Percentiles rank a stretch among this genome's conserved stretches.
Conservation (phyloP, 441 rosid species). For the Isatis lusitanica region DNA sequence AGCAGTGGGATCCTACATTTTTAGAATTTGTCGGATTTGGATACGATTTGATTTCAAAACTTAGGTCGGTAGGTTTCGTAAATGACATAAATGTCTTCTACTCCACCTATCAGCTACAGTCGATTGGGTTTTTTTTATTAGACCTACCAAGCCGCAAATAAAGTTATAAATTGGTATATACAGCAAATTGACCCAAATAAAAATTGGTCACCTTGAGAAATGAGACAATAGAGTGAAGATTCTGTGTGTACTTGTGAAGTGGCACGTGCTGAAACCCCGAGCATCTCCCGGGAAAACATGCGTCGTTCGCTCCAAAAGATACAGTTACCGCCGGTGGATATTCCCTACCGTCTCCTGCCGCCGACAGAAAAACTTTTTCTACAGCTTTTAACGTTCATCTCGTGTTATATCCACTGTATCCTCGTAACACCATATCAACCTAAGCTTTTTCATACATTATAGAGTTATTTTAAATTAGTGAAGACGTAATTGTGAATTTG, state of each 20-base stretch:
- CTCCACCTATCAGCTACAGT: no score
- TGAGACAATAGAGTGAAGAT: conserved; percentile 52
- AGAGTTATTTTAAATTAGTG: not conserved
- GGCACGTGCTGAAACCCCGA: conserved; percentile 69
- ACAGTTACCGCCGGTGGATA: conserved; percentile 47
- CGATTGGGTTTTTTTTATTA: no score
- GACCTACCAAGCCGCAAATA: no score
- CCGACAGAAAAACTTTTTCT: conserved; percentile 46
- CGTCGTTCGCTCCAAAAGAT: conserved; percentile 69
- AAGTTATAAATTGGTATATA: no score
- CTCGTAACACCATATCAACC: conserved; percentile 52
- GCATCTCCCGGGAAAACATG: conserved; percentile 56
- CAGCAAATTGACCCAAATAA: no score
- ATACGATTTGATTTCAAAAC: no score
- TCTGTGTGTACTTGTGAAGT: conserved; percentile 50
- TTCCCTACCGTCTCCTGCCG: conserved; percentile 19
- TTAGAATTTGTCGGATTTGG: no score
- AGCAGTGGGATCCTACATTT: no score
- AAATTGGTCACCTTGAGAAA: conserved; percentile 49
- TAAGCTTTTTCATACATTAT: not conserved
- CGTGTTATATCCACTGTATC: conserved; percentile 65
- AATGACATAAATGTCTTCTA: no score
- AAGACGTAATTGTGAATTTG: not conserved
- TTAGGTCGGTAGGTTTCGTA: no score
- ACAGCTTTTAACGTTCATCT: conserved; percentile 60